Base-by-base conservation (phyloP, 1,139 yeast species). In the Taphrina wiesneri region DNA sequence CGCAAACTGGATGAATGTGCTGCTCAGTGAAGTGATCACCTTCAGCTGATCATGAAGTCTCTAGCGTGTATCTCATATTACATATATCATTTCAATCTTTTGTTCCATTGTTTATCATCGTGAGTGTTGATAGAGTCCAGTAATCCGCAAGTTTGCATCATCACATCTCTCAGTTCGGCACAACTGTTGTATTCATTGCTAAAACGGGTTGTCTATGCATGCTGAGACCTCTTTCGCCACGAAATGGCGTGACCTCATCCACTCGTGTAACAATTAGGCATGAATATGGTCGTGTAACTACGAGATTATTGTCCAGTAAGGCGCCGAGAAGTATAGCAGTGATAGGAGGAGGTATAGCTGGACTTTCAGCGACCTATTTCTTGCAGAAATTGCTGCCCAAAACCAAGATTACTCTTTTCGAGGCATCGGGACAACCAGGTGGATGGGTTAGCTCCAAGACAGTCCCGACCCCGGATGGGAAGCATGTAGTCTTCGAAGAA, bases 261-360 rank as follows among this genome's bases (percentile, higher is more conserved):
- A 2, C 19, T 1, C 5, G n/a, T n/a, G n/a, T 2, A 19, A n/a
- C 6, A 5, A 39, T n/a, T 39, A n/a, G 13, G 43, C 19, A n/a
- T 39, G 43, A 19, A 1, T 19, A n/a, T 39, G 6, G 7, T 15
- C 17, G 43, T 19, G 1, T n/a, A 5, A 7, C 17, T 3, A 21
- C 25, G 7, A 6, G 49, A 45, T 1, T 2, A 26, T 45, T 23
- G 28, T 45, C 49, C 5, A 19, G 49, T n/a, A 7, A n/a, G 3
- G n/a, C 49, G 2, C 43, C 56, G 7, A 36, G n/a, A n/a, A 39
- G 23, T 26, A 59, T 65, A 41, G 67, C 67, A 13, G 56, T 65
- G 21, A 45, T 57, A 28, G 99, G 99, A 0, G 88, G 89, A 0
- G 99, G 99, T 0, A 82, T 92, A 1, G 87, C 96, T 0, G 98